phyloP scores from a whole-genome alignment of 345 rosid genomes.

The Pistacia vera region DNA sequence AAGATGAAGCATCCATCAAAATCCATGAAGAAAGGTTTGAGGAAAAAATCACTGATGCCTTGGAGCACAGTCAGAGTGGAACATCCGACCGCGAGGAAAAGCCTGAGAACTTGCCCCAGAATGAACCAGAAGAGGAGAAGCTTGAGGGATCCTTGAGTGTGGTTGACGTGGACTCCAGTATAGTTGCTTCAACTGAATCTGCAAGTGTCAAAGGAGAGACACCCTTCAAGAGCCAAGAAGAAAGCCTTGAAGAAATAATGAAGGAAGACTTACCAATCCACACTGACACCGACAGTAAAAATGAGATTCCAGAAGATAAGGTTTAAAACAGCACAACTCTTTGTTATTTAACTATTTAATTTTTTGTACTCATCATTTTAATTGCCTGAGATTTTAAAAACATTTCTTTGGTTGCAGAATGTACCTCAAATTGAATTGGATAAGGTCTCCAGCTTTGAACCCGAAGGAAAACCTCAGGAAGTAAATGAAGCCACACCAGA shows the following conservation, averaged over 20 bases:
- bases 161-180: slow-evolving; percentile 1
- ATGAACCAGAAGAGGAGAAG: slow-evolving; percentile 19
- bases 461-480: slow-evolving; percentile 20
- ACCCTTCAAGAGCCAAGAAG: slow-evolving; percentile 16
- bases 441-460: slow-evolving; percentile 13
- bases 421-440: background rate
- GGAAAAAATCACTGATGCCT: slow-evolving; percentile 6
- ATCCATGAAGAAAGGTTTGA: slow-evolving; percentile 20
- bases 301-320: slow-evolving; percentile 11
- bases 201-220: slow-evolving; percentile 8
- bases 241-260: slow-evolving; percentile 7
- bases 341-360: background rate
- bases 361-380: background rate
- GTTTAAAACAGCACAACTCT: slow-evolving; percentile 5
- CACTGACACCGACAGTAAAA: background rate
- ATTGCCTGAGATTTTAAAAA: background rate
- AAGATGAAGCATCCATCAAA: slow-evolving; percentile 15
- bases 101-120: background rate
- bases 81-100: background rate
- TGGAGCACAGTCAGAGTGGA: slow-evolving; percentile 12
- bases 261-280: slow-evolving; percentile 18
- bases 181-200: slow-evolving; percentile 13
- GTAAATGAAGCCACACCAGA: background rate
- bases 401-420: slow-evolving; percentile 20
- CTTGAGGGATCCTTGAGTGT: slow-evolving; percentile 3